phyloP scores from a whole-genome alignment of 768 basidiomycete species.

The Ramaria sp. region DNA sequence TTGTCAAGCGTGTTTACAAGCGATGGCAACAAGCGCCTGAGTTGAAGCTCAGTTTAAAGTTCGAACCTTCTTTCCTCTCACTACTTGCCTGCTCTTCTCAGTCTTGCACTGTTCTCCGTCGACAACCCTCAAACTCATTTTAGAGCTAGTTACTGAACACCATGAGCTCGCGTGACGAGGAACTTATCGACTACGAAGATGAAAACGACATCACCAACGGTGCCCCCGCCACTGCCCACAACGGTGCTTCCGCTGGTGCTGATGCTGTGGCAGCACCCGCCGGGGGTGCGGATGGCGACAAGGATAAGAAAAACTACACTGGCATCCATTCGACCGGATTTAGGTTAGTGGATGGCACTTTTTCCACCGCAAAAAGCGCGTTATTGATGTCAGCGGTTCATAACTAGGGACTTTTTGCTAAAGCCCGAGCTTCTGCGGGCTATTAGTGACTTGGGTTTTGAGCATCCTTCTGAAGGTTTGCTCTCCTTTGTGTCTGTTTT shows the following conservation, averaged over 20 bases:
- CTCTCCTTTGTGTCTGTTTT: not conserved
- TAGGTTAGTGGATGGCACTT: constrained; percentile 41
- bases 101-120: not conserved
- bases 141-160: not conserved
- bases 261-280: constrained; percentile 19
- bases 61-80: not conserved
- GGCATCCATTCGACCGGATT: constrained; percentile 99
- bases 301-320: constrained; percentile 96
- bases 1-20: not conserved
- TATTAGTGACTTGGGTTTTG: constrained; percentile 98
- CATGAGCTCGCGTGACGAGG: constrained; percentile 81
- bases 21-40: not conserved
- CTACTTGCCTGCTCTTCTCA: not conserved
- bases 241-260: constrained; percentile 32
- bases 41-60: constrained; percentile 2
- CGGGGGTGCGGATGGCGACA: constrained; percentile 47
- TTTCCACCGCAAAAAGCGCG: not conserved
- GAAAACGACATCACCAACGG: constrained; percentile 71
- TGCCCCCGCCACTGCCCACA: constrained; percentile 32
- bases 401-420: constrained; percentile 83
- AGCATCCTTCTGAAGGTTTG: constrained; percentile 97
- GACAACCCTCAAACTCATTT: not conserved
- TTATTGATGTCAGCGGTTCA: not conserved
- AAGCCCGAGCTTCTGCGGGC: constrained; percentile 96
- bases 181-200: constrained; percentile 92